Evolutionary conservation across 2,329 filamentous ascomycete genomes (phyloP), one percentile per base, ranked within the genome.

Genomic region (Bipolaris victoriae): DNA sequence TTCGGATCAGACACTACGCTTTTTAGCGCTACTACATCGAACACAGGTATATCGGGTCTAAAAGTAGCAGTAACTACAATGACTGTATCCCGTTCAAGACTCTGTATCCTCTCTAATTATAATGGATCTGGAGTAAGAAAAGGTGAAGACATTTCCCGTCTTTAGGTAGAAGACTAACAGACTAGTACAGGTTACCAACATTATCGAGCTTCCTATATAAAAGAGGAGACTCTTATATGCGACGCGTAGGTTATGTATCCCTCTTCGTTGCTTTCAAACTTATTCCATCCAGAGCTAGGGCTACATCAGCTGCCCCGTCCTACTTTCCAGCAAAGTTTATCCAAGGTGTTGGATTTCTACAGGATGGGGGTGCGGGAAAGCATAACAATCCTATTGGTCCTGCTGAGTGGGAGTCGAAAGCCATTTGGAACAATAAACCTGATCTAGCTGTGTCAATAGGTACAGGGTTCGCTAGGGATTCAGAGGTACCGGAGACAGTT

Each of bases 311-410:
- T 39, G 53, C 58, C 29, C 52, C 39, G 5, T 62, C 48, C 4
- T 66, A 66, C 48, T 65, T 65, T 26, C 48, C 26, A 26, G 56
- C 51, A 49, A 65, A 65, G 48, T 63, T 63, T 35, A 63, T 65
- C 24, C 7, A 7, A 3, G 49, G 62, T 7, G 35, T 61, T 39
- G 55, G 53, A 46, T 61, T 59, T 36, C 3, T 59, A 9, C 24
- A 65, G 24, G 49, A 65, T 52, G 18, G 62, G 10, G 22, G 60
- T 16, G 51, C 41, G 1, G 36, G 53, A 13, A 65, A 65, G 45
- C 26, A 63, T 16, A 63, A 63, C 16, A 63, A 61, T 41, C 55
- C 33, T 20, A 63, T 63, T 4, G 31, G 52, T 16, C 55, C 53
- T 1, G 45, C 51, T 7, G 29, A 63, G 44, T 65, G 20, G 62